phyloP scores from a whole-genome alignment of 2,329 filamentous ascomycete genomes.

The Thermothelomyces thermophilus region DNA sequence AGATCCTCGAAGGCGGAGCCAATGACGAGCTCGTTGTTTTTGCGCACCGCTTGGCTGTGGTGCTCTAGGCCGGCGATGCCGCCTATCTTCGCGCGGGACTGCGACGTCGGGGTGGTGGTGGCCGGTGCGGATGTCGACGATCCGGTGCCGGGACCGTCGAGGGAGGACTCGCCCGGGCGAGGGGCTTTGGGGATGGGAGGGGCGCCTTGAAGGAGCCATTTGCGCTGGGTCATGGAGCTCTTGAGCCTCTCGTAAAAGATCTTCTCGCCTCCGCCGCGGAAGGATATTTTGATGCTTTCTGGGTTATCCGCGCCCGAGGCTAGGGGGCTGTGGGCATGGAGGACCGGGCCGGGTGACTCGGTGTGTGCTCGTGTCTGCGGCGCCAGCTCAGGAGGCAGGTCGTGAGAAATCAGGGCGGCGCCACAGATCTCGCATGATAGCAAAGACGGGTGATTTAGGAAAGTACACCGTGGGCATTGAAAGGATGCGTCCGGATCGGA shows the following conservation, averaged over 20 bases:
- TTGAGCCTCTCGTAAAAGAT: slow-evolving; percentile 87
- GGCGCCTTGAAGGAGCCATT: slow-evolving; percentile 88
- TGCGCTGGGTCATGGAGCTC: slow-evolving; percentile 79
- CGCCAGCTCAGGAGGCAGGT: slow-evolving; percentile 35
- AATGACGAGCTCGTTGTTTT: slow-evolving; percentile 89
- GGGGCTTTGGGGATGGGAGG: slow-evolving; percentile 71
- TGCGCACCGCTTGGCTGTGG: slow-evolving; percentile 73
- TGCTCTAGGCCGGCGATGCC: slow-evolving; percentile 92
- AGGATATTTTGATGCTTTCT: slow-evolving; percentile 85
- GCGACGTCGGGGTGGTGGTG: background rate
- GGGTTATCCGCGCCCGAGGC: slow-evolving; percentile 46
- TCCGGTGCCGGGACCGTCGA: slow-evolving; percentile 20
- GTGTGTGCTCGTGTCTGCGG: slow-evolving; percentile 42
- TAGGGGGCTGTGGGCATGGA: slow-evolving; percentile 34
- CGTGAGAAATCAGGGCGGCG: slow-evolving; percentile 59
- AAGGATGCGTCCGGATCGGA: slow-evolving; percentile 39
- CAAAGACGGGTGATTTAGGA: slow-evolving; percentile 84
- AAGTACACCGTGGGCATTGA: slow-evolving; percentile 83
- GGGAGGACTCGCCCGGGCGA: slow-evolving; percentile 33
- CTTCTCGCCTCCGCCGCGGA: slow-evolving; percentile 81
- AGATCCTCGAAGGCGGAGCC: slow-evolving; percentile 93
- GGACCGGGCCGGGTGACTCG: slow-evolving; percentile 72
- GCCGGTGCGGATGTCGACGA: slow-evolving; percentile 14
- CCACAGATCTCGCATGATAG: slow-evolving; percentile 87
- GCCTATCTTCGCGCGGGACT: slow-evolving; percentile 53